A percentile compares a stretch with the other conserved stretches of the same genome.
These are phyloP conservation scores for Xylaria cubensis DNA, from an alignment of 495 filamentous ascomycete species.

Conservation along the genomic window DNA sequence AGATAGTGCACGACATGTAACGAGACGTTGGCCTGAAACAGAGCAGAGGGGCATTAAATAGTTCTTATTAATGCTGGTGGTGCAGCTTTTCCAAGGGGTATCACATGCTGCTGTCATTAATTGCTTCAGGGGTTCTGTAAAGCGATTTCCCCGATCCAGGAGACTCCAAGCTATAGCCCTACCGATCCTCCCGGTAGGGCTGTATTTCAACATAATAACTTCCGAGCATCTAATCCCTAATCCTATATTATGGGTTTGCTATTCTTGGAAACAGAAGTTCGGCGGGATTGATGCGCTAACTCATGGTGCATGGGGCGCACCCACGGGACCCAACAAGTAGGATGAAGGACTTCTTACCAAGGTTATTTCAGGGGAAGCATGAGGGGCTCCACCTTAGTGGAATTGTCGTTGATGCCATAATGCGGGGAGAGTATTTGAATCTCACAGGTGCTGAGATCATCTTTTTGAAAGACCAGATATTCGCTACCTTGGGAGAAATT, in stretches of 20 bases:
- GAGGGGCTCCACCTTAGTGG: not conserved
- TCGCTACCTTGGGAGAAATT: not conserved
- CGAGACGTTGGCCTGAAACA: conserved; percentile 1
- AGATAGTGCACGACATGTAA: not conserved
- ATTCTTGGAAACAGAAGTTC: not conserved
- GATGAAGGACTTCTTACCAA: not conserved
- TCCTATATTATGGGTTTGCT: not conserved
- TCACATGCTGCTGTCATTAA: not conserved
- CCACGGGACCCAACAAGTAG: not conserved
- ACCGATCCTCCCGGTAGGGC: too few species aligned
- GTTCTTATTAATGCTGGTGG: not conserved
- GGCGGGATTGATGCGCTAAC: not conserved
- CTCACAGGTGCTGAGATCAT: not conserved
- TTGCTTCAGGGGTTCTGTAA: not conserved
- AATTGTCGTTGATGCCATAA: not conserved
- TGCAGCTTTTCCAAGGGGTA: not conserved
- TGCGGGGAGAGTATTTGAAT: not conserved
- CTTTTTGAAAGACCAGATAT: not conserved
- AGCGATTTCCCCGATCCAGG: not conserved
- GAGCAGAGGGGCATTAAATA: conserved; percentile 1
- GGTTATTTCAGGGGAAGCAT: not conserved
- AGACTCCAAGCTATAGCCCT: not conserved
- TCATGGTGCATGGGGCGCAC: not conserved
- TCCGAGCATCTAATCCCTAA: not conserved
- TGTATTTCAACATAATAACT: too few species aligned